phyloP scores from a whole-genome alignment of 306 rosid species.

The Vigna hirtella region DNA sequence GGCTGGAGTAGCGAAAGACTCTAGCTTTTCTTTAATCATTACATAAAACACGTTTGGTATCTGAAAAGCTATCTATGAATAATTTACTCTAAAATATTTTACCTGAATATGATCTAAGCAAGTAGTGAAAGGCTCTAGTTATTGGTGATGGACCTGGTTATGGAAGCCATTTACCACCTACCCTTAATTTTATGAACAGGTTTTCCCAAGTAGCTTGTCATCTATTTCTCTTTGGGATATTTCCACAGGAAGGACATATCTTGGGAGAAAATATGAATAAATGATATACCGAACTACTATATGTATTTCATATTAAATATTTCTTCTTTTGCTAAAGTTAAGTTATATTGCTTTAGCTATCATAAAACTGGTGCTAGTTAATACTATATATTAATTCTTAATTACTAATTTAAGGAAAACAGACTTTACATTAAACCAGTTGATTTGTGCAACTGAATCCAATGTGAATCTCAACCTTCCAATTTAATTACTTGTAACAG shows the following conservation, averaged over 20 bases:
- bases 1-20: neutral
- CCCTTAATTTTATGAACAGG: conserved; percentile 1
- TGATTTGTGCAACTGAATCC: conserved; percentile 31
- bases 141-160: conserved; percentile 4
- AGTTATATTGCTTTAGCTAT: neutral
- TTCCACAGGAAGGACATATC: neutral
- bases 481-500: conserved; percentile 59
- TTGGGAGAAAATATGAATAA: conserved; percentile 14
- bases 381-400: neutral
- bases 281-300: conserved; percentile 8
- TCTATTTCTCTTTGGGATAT: neutral
- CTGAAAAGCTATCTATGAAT: neutral
- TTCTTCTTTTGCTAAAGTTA: neutral
- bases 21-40: neutral
- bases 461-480: conserved; percentile 34
- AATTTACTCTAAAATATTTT: neutral
- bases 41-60: no score
- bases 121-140: neutral
- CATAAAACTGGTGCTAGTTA: conserved; percentile 19
- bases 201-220: neutral
- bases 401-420: conserved; percentile 1
- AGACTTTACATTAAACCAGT: conserved; percentile 4
- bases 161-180: neutral
- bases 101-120: neutral
- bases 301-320: neutral